Evolutionary conservation across 768 basidiomycete species (phyloP).

Genomic region (Hygrophoropsis aurantiaca): DNA sequence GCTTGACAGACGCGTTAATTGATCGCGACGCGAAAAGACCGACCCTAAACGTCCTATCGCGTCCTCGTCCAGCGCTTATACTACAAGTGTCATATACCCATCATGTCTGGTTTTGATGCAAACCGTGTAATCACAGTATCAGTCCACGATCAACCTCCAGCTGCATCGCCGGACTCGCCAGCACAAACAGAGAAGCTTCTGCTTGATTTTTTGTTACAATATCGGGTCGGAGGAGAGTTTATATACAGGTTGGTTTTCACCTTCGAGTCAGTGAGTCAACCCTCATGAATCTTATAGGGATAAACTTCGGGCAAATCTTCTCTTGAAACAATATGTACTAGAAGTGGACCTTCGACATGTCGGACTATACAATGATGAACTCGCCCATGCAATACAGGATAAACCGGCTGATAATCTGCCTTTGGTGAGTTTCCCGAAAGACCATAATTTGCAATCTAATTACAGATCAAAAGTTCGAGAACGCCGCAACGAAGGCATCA

Average conservation of each 20-base stretch:
- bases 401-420: slow-evolving; percentile 87
- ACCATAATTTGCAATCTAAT: not conserved
- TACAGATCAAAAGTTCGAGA: slow-evolving; percentile 92
- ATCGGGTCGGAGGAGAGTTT: slow-evolving; percentile 88
- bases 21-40: slow-evolving; percentile 25
- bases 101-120: slow-evolving; percentile 87
- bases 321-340: slow-evolving; percentile 84
- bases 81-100: slow-evolving; percentile 8
- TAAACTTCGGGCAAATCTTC: slow-evolving; percentile 83
- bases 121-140: slow-evolving; percentile 81
- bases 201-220: slow-evolving; percentile 84
- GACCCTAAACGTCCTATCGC: slow-evolving; percentile 22
- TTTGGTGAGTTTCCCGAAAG: slow-evolving; percentile 55
- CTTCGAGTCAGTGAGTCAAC: slow-evolving; percentile 1
- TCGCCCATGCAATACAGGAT: slow-evolving; percentile 89
- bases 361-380: slow-evolving; percentile 87
- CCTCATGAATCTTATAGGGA: slow-evolving; percentile 49
- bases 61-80: slow-evolving; percentile 1
- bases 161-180: slow-evolving; percentile 64
- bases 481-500: slow-evolving; percentile 83
- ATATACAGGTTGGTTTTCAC: slow-evolving; percentile 70
- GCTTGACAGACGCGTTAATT: not conserved
- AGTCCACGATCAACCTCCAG: slow-evolving; percentile 63
- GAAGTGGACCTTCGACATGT: slow-evolving; percentile 83
- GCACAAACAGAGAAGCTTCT: slow-evolving; percentile 81